Evolutionary conservation across 768 basidiomycete species (phyloP), one percentile per base, ranked within the genome.

Genomic region (Agrocybe pediades): DNA sequence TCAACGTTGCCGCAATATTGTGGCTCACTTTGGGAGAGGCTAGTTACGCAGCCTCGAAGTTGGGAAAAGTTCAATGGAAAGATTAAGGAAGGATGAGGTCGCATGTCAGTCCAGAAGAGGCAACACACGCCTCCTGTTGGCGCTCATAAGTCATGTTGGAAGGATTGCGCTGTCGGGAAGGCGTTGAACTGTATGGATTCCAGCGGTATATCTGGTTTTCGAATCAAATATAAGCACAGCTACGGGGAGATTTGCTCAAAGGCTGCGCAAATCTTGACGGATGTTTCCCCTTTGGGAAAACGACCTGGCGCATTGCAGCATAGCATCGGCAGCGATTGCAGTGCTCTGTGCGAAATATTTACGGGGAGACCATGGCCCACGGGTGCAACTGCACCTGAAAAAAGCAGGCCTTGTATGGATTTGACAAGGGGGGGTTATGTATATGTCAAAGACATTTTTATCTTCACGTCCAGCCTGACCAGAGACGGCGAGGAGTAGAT

Each of bases 21-120:
- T 25, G 40, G 53, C 53, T 51, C 53, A 55, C 25, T 48, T 46
- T 54, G 60, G 55, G 55, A 51, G 55, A 45, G 45, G 56, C 40
- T 26, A 59, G 51, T 54, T 44, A 64, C 65, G 61, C 68, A 63
- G 68, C 68, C 68, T 66, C 64, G 27, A 49, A 55, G 59, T 62
- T 43, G 53, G 55, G 63, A 66, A 68, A 61, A 48, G 45, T 39
- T 44, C 47, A 61, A 65, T 62, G 62, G 65, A 68, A 68, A 46
- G 27, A 27, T 39, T 29, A 17, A 49, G 43, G 55, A 46, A 56
- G 55, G 59, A 44, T 56, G 43, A 56, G 58, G 24, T 60, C 55
- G 53, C 52, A 57, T 55, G 60, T 54, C 53, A 58, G 43, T 51
- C 56, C 41, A 17, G 54, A 58, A 21, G 52, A 40, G 56, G 62